Conservation (phyloP, 306 rosid genomes). For the apple (Malus domestica) region ASM211411v1 NC_041805.1:24872501-24873000, state of each 20-base stretch:
- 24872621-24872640: neutral
- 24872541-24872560: neutral
- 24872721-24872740: conserved; percentile 86
- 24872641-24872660: conserved; percentile 8
- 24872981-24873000: neutral
- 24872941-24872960: neutral
- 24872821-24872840: neutral
- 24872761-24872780: conserved; percentile 94
- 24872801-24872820: conserved; percentile 7
- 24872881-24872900: neutral
- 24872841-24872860: neutral
- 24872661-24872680: conserved; percentile 54
- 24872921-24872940: neutral
- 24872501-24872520: neutral
- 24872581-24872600: neutral
- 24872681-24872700: conserved; percentile 80
- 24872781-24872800: conserved; percentile 96
- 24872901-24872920: neutral
- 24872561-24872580: neutral
- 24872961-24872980: neutral
- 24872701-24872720: conserved; percentile 99
- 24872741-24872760: conserved; percentile 98
- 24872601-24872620: neutral
- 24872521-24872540: neutral
- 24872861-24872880: neutral